phyloP scores from a whole-genome alignment of 768 basidiomycete species.

The Tulasnella sp. region DNA sequence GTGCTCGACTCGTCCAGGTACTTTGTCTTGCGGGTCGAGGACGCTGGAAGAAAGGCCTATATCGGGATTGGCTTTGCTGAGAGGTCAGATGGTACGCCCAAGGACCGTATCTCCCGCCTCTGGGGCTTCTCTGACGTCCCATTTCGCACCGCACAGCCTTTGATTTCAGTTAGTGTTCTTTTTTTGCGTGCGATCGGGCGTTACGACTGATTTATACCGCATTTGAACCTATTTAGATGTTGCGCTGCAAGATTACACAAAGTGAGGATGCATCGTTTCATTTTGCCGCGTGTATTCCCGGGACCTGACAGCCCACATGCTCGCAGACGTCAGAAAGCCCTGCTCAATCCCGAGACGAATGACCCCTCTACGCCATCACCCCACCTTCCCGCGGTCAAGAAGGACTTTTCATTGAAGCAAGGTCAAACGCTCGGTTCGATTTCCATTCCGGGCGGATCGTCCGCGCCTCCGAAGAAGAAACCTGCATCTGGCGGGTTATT shows the following conservation, averaged over 20 bases:
- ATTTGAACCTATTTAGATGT: conserved; percentile 41
- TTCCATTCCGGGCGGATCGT: conserved; percentile 66
- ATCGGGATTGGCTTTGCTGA: conserved; percentile 91
- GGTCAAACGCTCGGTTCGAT: conserved; percentile 88
- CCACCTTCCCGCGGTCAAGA: conserved; percentile 64
- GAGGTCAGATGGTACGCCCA: conserved; percentile 49
- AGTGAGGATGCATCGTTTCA: conserved; percentile 32
- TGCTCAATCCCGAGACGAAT: conserved; percentile 39
- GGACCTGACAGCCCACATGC: neutral
- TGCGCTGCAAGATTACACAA: conserved; percentile 74
- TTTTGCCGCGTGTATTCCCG: neutral
- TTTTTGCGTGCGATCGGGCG: neutral
- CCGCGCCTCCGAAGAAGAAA: conserved; percentile 24
- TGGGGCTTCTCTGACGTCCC: neutral
- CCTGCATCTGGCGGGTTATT: conserved; percentile 31
- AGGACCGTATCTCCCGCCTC: neutral
- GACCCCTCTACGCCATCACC: conserved; percentile 42
- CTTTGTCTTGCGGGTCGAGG: conserved; percentile 86
- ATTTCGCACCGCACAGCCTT: conserved; percentile 32
- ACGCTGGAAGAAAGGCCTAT: conserved; percentile 74
- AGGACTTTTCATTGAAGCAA: conserved; percentile 88
- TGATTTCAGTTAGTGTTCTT: conserved; percentile 63
- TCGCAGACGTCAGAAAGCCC: conserved; percentile 35
- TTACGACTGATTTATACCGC: neutral
- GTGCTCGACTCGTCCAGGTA: conserved; percentile 91